Evolutionary conservation across 106 monocot genomes (phyloP).

Genomic region (Phalaenopsis equestris): DNA sequence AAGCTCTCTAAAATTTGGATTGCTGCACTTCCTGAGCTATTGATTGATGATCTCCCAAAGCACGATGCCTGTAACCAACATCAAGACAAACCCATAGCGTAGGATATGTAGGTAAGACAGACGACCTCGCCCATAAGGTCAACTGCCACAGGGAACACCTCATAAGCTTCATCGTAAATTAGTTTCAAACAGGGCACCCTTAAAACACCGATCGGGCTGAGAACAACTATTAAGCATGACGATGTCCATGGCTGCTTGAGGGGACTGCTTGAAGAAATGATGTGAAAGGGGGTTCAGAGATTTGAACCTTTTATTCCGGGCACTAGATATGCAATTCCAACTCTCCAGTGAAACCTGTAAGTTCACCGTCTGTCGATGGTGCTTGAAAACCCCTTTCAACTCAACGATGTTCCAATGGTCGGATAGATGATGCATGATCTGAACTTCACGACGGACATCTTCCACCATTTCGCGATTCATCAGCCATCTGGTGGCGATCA

Average conservation of each 20-base stretch:
- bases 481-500: too few species aligned
- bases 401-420: too few species aligned
- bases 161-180: constrained; percentile 28
- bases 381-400: constrained; percentile 26
- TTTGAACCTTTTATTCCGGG: not conserved
- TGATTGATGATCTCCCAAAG: constrained; percentile 49
- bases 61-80: constrained; percentile 14
- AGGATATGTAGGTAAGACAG: constrained; percentile 37
- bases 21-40: constrained; percentile 71
- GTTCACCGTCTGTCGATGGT: constrained; percentile 10
- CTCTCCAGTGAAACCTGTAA: not conserved
- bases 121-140: constrained; percentile 38
- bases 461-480: too few species aligned
- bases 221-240: constrained; percentile 43
- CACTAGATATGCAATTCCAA: not conserved
- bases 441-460: too few species aligned
- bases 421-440: too few species aligned
- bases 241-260: constrained; percentile 16
- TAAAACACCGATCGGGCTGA: constrained; percentile 51
- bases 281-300: constrained; percentile 20
- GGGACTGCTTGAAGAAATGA: constrained; percentile 22
- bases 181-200: constrained; percentile 55
- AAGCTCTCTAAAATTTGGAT: constrained; percentile 70
- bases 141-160: constrained; percentile 26
- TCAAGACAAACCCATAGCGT: constrained; percentile 28